A percentile compares a stretch with the other conserved stretches of the same genome.
phyloP scores from a whole-genome alignment of 345 rosid species.

The Passiflora organensis region DNA sequence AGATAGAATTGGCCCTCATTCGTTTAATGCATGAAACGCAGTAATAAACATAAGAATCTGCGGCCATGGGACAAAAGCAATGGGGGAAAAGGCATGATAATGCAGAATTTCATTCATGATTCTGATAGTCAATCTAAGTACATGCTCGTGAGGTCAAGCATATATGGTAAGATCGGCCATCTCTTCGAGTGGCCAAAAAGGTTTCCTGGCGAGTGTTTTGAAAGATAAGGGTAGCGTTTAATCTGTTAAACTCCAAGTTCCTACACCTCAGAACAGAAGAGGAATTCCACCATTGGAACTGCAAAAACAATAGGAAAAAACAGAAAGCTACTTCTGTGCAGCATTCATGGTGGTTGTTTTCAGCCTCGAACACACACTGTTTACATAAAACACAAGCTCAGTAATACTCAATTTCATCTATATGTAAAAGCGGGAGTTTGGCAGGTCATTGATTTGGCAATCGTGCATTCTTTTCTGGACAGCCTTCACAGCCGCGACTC shows the following conservation, averaged over 20 bases:
- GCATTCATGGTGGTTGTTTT: neutral
- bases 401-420: neutral
- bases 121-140: neutral
- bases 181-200: neutral
- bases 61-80: neutral
- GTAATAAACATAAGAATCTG: neutral
- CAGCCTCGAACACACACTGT: neutral
- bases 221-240: no score
- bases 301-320: constrained; percentile 2
- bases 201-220: constrained; percentile 15
- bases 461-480: constrained; percentile 57
- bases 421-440: constrained; percentile 12
- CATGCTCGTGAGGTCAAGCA: neutral
- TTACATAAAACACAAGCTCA: neutral
- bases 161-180: neutral
- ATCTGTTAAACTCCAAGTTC: no score
- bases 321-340: neutral
- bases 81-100: no score
- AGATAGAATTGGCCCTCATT: no score
- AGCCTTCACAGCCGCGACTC: constrained; percentile 76
- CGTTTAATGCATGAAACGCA: no score
- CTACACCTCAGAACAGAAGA: neutral
- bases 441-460: constrained; percentile 21
- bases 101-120: no score
- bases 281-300: neutral